Evolutionary conservation across 179 eudicot species (phyloP).

Genomic region (Silene noctiflora): DNA sequence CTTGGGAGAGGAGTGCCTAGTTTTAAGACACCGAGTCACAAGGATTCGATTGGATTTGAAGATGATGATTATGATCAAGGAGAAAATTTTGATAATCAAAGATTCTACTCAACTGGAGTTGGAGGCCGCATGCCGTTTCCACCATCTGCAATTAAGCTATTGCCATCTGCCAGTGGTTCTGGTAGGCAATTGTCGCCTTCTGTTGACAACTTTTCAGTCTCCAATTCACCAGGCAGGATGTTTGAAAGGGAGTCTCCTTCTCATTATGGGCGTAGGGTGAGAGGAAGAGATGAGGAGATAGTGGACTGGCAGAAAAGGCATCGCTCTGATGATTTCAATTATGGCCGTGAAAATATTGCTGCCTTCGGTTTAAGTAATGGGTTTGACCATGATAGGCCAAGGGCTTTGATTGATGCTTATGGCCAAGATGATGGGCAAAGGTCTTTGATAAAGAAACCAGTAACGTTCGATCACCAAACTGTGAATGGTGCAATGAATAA

Average conservation of each 20-base stretch:
- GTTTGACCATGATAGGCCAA: conserved; percentile 65
- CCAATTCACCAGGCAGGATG: conserved; percentile 50
- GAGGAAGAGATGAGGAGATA: conserved; percentile 48
- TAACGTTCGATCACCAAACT: conserved; percentile 25
- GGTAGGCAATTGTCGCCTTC: conserved; percentile 60
- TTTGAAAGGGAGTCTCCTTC: conserved; percentile 55
- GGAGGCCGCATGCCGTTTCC: conserved; percentile 43
- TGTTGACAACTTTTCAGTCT: conserved; percentile 44
- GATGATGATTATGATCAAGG: conserved; percentile 43
- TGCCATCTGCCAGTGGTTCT: conserved; percentile 38
- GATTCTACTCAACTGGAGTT: conserved; percentile 42
- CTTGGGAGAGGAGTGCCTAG: conserved; percentile 41
- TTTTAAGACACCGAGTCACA: conserved; percentile 35
- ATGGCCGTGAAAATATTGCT: conserved; percentile 38
- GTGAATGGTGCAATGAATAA: conserved; percentile 44
- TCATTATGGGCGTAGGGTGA: conserved; percentile 42
- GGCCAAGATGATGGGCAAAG: conserved; percentile 72
- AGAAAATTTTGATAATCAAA: conserved; percentile 42
- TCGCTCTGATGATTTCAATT: conserved; percentile 34
- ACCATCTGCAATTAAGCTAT: conserved; percentile 38
- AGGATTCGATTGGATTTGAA: conserved; percentile 42
- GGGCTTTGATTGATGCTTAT: conserved; percentile 98
- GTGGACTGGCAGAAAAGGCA: conserved; percentile 44
- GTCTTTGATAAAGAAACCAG: conserved; percentile 38
- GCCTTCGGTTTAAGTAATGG: conserved; percentile 37